Evolutionary conservation across 257 asterid species (phyloP), one percentile per base, ranked within the genome.

Genomic region (Gentiana macrophylla): DNA sequence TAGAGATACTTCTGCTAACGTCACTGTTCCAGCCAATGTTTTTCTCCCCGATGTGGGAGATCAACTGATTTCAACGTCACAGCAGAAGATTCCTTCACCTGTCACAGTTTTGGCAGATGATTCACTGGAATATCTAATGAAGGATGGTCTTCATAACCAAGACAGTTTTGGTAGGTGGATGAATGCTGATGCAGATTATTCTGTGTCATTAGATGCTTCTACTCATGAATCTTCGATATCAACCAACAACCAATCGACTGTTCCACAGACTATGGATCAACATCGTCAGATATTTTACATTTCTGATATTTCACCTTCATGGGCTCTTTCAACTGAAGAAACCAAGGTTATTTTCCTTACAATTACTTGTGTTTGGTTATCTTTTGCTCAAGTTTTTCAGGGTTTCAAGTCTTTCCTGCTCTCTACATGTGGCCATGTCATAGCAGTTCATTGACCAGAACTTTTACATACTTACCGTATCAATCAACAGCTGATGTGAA

Each of bases 161-260:
- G 94, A 78, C 75, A 72, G 82, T 75, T 82, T 84, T 67, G 97
- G 94, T 61, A 67, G 71, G 76, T 81, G 88, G 86, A 68, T 80
- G 49, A 74, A 78, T 49, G 63, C 65, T 63, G 62, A 65, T 35
- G 72, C 79, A 62, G 76, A 74, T 59, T 86, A 77, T 64, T 77
- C 94, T 66, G 86, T 68, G 37, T 72, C 86, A 46, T 64, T 70
- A 49, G 81, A 66, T 64, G 72, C 74, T 63, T 69, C 68, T 6
- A 15, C 67, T 53, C 65, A 71, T 61, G 84, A 75, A 69, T 56
- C 90, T 62, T 70, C 84, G 55, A 49, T 69, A 54, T 70, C 81
- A 49, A 66, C 73, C 48, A 67, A 64, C 11, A 67, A 66, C 54
- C 75, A 77, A 61, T 65, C 86, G 55, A 71, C 69, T n/a, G 10